phyloP scores from a whole-genome alignment of 2,329 filamentous ascomycete genomes.

The Botrytis sinoallii region DNA sequence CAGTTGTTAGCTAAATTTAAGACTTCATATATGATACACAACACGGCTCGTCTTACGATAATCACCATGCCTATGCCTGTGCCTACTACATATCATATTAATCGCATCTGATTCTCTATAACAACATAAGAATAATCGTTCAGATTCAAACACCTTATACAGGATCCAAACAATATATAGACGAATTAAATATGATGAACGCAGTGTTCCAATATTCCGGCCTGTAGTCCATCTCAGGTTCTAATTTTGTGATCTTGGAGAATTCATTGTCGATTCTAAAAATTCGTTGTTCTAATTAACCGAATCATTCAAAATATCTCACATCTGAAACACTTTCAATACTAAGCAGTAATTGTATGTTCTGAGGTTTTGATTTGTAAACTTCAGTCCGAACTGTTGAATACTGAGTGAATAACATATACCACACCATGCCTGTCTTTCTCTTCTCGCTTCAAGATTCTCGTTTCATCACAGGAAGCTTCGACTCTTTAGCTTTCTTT shows the following conservation, averaged over 20 bases:
- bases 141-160: not conserved
- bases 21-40: not conserved
- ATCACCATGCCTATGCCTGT: not conserved
- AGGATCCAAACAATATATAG: not conserved
- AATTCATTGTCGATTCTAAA: not conserved
- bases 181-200: not conserved
- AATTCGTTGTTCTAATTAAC: not conserved
- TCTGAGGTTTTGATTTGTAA: not conserved
- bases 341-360: not conserved
- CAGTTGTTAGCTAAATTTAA: not conserved
- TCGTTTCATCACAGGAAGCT: not conserved
- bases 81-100: not conserved
- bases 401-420: not conserved
- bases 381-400: not conserved
- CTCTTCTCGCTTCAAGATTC: not conserved
- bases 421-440: not conserved
- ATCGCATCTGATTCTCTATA: not conserved
- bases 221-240: not conserved
- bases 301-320: not conserved
- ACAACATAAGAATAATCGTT: not conserved
- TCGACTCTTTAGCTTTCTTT: not conserved
- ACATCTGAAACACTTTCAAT: not conserved
- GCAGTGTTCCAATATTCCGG: not conserved
- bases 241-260: not conserved
- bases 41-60: not conserved